Percentiles rank a stretch among this genome's conserved stretches.
Conservation (phyloP, 352 stramenopile species). For the Pythium volutum region DNA sequence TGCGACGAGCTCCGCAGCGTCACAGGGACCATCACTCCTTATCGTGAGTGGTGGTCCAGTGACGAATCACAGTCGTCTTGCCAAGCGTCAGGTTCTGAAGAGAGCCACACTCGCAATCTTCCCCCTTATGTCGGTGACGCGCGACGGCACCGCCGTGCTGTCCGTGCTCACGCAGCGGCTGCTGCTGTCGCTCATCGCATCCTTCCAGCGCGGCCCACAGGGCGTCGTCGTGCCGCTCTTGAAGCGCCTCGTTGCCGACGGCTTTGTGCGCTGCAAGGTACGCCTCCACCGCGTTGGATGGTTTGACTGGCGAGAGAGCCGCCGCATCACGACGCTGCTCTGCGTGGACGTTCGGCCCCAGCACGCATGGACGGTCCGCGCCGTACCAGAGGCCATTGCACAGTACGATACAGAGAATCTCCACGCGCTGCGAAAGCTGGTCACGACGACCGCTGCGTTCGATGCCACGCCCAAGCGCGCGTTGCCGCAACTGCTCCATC, state of each 20-base stretch:
- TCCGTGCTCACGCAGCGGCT: slow-evolving; percentile 10
- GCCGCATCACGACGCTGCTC: slow-evolving; percentile 5
- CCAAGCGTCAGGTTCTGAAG: too few species aligned
- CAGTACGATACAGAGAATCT: slow-evolving; percentile 4
- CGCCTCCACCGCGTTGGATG: not conserved
- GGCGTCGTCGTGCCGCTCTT: not conserved
- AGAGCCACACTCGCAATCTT: not conserved
- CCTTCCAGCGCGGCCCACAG: slow-evolving; percentile 15
- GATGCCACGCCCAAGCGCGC: not conserved
- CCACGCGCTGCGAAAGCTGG: not conserved
- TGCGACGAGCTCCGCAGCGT: too few species aligned
- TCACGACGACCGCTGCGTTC: not conserved
- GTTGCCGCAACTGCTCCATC: slow-evolving; percentile 3
- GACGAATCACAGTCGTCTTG: too few species aligned
- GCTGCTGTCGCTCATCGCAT: slow-evolving; percentile 17
- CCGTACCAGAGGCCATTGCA: slow-evolving; percentile 11
- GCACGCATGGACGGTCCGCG: not conserved
- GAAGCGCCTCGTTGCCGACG: slow-evolving; percentile 4
- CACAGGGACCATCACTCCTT: too few species aligned
- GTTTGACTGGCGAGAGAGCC: not conserved
- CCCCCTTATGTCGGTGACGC: not conserved
- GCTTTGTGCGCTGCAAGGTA: slow-evolving; percentile 1
- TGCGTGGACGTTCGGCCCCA: not conserved
- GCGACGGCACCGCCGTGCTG: not conserved
- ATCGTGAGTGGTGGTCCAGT: too few species aligned